Conservation (phyloP, 441 rosid species). For the Pelargonium australe region DNA sequence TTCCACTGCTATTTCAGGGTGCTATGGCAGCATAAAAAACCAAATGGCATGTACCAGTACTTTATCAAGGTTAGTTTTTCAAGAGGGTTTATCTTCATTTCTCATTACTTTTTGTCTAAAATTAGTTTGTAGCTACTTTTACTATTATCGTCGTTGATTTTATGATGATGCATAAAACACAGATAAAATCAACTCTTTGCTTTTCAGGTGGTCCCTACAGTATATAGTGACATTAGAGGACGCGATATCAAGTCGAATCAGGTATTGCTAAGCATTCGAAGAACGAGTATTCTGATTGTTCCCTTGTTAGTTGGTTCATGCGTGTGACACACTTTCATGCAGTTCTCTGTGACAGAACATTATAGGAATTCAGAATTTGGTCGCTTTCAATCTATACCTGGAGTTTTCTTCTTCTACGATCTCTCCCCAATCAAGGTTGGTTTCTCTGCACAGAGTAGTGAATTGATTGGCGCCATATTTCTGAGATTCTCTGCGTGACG, state of each 20-base stretch:
- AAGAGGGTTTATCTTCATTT: neutral
- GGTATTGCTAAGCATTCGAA: neutral
- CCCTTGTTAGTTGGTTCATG: neutral
- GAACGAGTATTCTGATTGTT: neutral
- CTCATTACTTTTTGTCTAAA: neutral
- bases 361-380: neutral
- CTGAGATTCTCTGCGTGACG: neutral
- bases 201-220: neutral
- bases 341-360: conserved; percentile 4
- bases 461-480: neutral
- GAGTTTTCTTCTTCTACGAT: conserved; percentile 1
- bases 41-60: conserved; percentile 1
- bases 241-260: neutral
- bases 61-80: conserved; percentile 2
- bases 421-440: conserved; percentile 4
- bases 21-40: neutral
- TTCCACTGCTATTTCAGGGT: neutral
- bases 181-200: neutral
- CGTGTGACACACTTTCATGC: neutral
- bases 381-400: neutral
- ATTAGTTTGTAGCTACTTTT: neutral
- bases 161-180: no score
- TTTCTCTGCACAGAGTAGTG: neutral
- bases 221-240: conserved; percentile 4
- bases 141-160: neutral